Evolutionary conservation across 495 filamentous ascomycete species (phyloP).

Genomic region (Endocarpon pusillum): DNA sequence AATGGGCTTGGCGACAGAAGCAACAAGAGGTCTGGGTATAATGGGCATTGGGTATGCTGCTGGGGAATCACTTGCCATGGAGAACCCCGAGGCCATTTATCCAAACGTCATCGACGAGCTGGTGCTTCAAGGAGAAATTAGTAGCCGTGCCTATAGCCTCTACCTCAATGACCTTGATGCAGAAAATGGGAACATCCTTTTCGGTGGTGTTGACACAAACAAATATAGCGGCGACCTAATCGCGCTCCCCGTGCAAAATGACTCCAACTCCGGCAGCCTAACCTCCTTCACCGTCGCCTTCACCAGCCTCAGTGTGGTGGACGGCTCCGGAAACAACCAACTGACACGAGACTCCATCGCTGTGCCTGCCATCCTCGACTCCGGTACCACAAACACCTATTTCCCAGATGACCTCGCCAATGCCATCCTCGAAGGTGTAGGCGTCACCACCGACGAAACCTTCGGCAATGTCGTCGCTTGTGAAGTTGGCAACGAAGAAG

Average conservation of each 20-base stretch:
- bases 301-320: conserved; percentile 27
- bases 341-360: conserved; percentile 30
- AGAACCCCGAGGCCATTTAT: conserved; percentile 39
- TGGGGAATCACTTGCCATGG: conserved; percentile 51
- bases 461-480: conserved; percentile 43
- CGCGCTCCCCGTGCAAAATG: conserved; percentile 4
- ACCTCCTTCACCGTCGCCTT: conserved; percentile 47
- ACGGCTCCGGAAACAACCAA: conserved; percentile 8
- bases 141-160: conserved; percentile 50
- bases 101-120: conserved; percentile 47
- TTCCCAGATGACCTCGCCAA: conserved; percentile 8
- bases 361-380: conserved; percentile 29
- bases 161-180: conserved; percentile 58
- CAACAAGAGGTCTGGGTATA: conserved; percentile 43
- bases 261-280: conserved; percentile 16
- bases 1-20: conserved; percentile 49
- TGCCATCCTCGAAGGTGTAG: conserved; percentile 33
- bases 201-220: conserved; percentile 56
- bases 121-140: conserved; percentile 40
- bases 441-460: conserved; percentile 36
- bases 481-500: conserved; percentile 26
- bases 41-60: conserved; percentile 56
- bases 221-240: conserved; percentile 42
- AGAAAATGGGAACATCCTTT: conserved; percentile 47
- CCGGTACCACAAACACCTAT: conserved; percentile 9